Conservation (phyloP, 208 protist genomes). For the Balamuthia mandrillaris region DNA sequence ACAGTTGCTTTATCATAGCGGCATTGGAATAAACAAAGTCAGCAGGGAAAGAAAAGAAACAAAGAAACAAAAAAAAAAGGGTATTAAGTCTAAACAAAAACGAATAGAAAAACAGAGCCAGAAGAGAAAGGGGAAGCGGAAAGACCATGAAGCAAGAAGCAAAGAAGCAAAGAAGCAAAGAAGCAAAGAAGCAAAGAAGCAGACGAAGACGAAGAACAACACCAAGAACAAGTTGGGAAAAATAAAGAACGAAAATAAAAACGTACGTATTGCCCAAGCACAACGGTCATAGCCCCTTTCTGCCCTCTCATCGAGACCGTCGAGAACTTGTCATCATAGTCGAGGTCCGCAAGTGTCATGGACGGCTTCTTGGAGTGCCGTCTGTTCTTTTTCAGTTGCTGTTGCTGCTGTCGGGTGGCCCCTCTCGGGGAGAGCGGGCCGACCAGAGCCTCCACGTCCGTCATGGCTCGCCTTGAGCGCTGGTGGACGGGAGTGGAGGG, state of each 20-base stretch:
- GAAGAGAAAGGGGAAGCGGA: not conserved
- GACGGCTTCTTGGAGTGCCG: not conserved
- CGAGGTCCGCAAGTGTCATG: not conserved
- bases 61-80: not conserved
- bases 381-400: no score
- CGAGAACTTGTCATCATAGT: not conserved
- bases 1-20: no score
- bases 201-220: not conserved
- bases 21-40: no score
- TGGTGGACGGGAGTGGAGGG: no score
- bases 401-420: no score
- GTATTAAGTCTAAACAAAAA: not conserved
- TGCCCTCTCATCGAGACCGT: not conserved
- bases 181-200: not conserved
- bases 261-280: not conserved
- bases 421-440: no score
- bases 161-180: no score
- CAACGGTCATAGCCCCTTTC: not conserved
- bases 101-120: not conserved
- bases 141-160: no score
- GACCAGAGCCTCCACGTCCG: no score
- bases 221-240: not conserved
- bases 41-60: not conserved
- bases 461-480: no score
- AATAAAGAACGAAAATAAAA: not conserved